Evolutionary conservation across 2,329 filamentous ascomycete species (phyloP).

Genomic region (Paramyrothecium sp.): DNA sequence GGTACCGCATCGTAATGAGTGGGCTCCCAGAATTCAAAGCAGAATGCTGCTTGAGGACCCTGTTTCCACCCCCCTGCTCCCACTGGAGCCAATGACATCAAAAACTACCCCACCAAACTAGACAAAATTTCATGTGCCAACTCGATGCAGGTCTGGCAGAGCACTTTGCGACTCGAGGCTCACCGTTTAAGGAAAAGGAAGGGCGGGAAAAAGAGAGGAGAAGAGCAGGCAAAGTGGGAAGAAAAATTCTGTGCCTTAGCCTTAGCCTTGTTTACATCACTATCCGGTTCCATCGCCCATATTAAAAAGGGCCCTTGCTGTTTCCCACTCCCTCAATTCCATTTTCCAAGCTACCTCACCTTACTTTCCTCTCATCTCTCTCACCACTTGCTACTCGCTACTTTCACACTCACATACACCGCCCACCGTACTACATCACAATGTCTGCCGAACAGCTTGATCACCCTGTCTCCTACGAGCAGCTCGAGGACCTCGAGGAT

Average conservation of each 20-base stretch:
- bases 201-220: background rate
- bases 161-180: background rate
- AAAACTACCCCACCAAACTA: slow-evolving; percentile 20
- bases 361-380: background rate
- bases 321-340: background rate
- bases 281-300: background rate
- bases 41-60: no score
- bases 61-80: no score
- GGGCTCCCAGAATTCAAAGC: no score
- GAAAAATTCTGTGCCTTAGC: background rate
- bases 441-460: slow-evolving; percentile 35
- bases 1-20: no score
- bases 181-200: background rate
- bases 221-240: background rate
- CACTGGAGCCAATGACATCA: slow-evolving; percentile 24
- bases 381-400: background rate
- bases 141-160: background rate
- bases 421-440: slow-evolving; percentile 6
- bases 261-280: background rate
- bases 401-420: slow-evolving; percentile 7
- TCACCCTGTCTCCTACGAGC: slow-evolving; percentile 63
- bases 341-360: background rate
- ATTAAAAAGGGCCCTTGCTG: background rate
- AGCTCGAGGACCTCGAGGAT: slow-evolving; percentile 76
- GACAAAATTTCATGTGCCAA: slow-evolving; percentile 13